phyloP scores from a whole-genome alignment of 192 early-diverging fungal genomes.

The Tieghemiomyces parasiticus region DNA sequence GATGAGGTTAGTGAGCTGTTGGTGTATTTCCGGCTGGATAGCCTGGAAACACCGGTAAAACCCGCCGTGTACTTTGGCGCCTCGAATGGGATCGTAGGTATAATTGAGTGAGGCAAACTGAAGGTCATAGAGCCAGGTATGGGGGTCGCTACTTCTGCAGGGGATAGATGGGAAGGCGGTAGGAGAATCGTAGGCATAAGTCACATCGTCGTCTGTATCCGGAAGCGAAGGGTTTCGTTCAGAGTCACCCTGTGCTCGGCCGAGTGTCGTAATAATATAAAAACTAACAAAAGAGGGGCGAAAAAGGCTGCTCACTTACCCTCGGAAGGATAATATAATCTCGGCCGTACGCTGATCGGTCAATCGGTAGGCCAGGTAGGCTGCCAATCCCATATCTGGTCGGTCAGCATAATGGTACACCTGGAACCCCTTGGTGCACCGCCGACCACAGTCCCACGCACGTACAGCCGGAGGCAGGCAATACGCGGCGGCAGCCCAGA shows the following conservation, averaged over 20 bases:
- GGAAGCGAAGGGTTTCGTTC: too few relatives aligned
- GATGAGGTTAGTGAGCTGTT: not conserved
- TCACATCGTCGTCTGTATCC: too few relatives aligned
- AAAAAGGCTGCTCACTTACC: too few relatives aligned
- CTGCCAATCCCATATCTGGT: not conserved
- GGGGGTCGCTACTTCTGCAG: not conserved
- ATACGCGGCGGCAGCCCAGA: not conserved
- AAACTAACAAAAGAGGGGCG: too few relatives aligned
- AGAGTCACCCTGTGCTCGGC: too few relatives aligned
- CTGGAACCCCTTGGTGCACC: not conserved
- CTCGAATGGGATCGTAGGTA: not conserved
- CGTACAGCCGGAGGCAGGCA: not conserved
- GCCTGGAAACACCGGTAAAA: not conserved
- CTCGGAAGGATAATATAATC: not conserved
- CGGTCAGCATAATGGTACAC: not conserved
- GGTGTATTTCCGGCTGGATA: not conserved
- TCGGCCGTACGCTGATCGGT: not conserved
- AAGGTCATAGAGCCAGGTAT: not conserved
- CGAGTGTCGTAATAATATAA: too few relatives aligned
- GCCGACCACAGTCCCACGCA: not conserved
- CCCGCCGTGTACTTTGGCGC: not conserved
- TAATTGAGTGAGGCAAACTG: not conserved
- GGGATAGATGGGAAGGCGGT: too few relatives aligned
- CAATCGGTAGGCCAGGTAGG: not conserved
- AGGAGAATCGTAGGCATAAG: too few relatives aligned